These are phyloP conservation scores for Wickerhamomyces tratensis DNA, from an alignment of 805 yeast species.

Conservation along the genomic window DNA sequence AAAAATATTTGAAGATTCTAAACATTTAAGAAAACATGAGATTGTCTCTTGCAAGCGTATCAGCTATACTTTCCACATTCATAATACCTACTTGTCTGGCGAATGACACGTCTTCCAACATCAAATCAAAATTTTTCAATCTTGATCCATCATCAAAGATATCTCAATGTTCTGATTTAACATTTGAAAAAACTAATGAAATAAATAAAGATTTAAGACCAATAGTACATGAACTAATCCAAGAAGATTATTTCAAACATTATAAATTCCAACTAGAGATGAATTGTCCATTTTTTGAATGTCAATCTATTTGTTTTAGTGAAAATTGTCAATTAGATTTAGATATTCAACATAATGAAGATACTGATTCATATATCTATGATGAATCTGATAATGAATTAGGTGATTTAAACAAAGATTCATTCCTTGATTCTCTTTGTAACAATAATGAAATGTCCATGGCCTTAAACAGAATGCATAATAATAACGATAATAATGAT, in stretches of 20 bases:
- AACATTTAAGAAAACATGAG: no score
- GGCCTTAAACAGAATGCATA: no score
- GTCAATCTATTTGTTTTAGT: slow-evolving; percentile 33
- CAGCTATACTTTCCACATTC: no score
- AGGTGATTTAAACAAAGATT: slow-evolving; percentile 25
- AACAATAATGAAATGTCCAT: slow-evolving; percentile 12
- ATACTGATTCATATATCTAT: not conserved
- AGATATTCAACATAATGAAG: slow-evolving; percentile 15
- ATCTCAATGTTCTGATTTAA: slow-evolving; percentile 25
- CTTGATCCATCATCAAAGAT: not conserved
- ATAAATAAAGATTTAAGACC: slow-evolving; percentile 47
- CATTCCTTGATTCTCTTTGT: slow-evolving; percentile 29
- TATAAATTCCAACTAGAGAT: slow-evolving; percentile 65
- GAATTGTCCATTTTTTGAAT: slow-evolving; percentile 76
- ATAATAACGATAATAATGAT: slow-evolving; percentile 26
- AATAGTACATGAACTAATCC: slow-evolving; percentile 44
- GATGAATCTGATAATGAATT: slow-evolving; percentile 33
- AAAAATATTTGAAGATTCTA: no score
- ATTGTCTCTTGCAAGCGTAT: no score
- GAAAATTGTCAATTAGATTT: slow-evolving; percentile 19
- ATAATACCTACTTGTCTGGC: no score
- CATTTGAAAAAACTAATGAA: slow-evolving; percentile 38
- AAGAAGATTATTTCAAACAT: slow-evolving; percentile 77
- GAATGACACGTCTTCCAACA: no score
- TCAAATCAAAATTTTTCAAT: no score